phyloP scores from a whole-genome alignment of 2,329 filamentous ascomycete genomes.

The Lecanicillium sp. region DNA sequence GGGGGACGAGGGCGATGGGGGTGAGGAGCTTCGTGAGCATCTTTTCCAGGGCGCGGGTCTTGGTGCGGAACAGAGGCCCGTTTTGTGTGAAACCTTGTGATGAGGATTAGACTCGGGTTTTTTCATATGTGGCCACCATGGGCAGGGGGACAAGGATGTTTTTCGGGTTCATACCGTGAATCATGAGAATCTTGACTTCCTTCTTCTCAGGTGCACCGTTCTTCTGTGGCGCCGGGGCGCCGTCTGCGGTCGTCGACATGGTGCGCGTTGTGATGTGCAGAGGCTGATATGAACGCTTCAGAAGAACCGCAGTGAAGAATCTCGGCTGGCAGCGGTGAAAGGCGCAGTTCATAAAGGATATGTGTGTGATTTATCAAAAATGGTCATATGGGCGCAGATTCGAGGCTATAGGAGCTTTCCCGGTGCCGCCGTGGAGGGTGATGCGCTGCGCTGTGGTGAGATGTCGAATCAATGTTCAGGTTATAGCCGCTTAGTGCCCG shows the following conservation, averaged over 20 bases:
- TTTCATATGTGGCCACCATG: not conserved
- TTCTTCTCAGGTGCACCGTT: conserved; percentile 30
- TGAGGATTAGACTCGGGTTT: not conserved
- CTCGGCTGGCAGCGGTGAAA: not conserved
- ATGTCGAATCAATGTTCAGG: not conserved
- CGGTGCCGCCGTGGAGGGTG: no score
- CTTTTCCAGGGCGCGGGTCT: conserved; percentile 83
- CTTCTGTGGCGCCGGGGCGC: conserved; percentile 1
- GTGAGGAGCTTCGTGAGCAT: conserved; percentile 67
- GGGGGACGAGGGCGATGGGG: conserved; percentile 47
- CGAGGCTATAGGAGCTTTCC: no score
- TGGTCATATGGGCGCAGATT: no score
- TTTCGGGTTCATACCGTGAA: conserved; percentile 52
- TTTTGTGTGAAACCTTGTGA: conserved; percentile 79
- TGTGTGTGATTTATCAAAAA: not conserved
- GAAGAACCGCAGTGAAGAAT: not conserved
- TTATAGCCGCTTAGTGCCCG: not conserved
- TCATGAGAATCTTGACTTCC: conserved; percentile 65
- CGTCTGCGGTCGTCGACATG: conserved; percentile 8
- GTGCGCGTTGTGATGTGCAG: not conserved
- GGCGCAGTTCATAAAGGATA: not conserved
- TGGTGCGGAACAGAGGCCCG: conserved; percentile 75
- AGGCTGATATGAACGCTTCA: not conserved
- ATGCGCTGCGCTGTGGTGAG: conserved; percentile 4
- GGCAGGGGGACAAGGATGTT: not conserved